Percentiles rank a stretch among this genome's conserved stretches.
These are phyloP conservation scores for Suillus subaureus DNA, from an alignment of 768 basidiomycete genomes.

Conservation along the genomic window DNA sequence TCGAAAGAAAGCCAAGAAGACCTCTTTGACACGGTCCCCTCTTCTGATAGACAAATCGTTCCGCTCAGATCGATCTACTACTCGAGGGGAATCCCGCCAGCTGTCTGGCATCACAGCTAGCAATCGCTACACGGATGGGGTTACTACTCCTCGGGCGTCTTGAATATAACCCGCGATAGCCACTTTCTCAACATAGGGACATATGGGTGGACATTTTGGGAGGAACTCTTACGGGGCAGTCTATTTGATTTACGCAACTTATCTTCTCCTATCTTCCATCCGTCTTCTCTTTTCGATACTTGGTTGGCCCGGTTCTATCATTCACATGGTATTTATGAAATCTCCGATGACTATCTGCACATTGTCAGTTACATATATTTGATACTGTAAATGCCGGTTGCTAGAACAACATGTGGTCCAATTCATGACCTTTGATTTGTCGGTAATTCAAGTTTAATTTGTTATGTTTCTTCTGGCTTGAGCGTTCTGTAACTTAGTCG, in stretches of 20 bases:
- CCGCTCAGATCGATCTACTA: background rate
- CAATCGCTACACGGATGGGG: background rate
- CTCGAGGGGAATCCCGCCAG: background rate
- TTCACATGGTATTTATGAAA: background rate
- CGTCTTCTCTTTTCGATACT: background rate
- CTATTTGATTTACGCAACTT: background rate
- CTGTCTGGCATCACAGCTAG: background rate
- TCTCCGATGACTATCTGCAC: background rate
- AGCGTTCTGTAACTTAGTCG: background rate
- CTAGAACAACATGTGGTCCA: background rate
- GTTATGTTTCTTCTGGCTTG: background rate
- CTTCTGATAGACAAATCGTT: background rate
- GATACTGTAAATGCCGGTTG: background rate
- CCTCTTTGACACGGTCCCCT: constrained; percentile 10
- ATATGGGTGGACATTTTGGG: background rate
- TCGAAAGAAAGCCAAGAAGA: constrained; percentile 48
- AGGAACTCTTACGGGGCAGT: background rate
- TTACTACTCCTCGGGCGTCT: background rate
- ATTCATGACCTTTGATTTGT: background rate
- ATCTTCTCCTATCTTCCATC: background rate
- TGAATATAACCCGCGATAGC: background rate
- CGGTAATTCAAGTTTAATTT: constrained; percentile 1
- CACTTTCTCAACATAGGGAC: background rate
- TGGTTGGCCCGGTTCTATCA: background rate
- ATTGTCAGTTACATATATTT: constrained; percentile 5